A percentile compares a stretch with the other conserved stretches of the same genome.
phyloP scores from a whole-genome alignment of 164 flowering plant species.

The Umbellularia californica region DNA sequence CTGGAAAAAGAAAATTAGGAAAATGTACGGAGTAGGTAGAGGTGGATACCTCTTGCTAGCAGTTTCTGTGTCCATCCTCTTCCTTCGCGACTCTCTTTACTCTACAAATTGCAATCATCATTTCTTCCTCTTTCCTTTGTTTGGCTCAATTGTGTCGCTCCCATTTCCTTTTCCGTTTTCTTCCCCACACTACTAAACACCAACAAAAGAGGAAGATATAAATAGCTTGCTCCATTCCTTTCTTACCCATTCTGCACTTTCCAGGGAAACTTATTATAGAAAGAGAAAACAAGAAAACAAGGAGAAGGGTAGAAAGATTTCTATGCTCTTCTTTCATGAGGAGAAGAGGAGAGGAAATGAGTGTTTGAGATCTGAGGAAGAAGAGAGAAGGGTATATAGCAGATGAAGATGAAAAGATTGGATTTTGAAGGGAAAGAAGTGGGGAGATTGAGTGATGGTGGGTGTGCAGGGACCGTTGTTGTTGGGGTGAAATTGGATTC shows the following conservation, averaged over 20 bases:
- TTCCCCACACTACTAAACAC: neutral
- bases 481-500: conserved; percentile 82
- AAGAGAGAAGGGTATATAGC: neutral
- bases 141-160: neutral
- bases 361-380: neutral
- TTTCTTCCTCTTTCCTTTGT: neutral
- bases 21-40: neutral
- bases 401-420: neutral
- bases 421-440: neutral
- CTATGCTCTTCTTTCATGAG: neutral
- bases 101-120: neutral
- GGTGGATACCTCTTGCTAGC: neutral
- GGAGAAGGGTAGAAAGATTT: neutral
- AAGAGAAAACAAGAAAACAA: neutral
- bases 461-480: conserved; percentile 42
- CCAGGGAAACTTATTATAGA: neutral
- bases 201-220: neutral
- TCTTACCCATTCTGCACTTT: neutral
- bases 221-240: neutral
- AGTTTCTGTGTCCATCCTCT: neutral
- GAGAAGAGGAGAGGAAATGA: neutral
- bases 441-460: neutral
- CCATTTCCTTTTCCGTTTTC: neutral
- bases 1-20: neutral
- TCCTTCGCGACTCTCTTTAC: neutral